Percentiles rank a stretch among this genome's conserved stretches.
Evolutionary conservation across 495 filamentous ascomycete genomes (phyloP).

Genomic region (Corynascus novoguineensis): DNA sequence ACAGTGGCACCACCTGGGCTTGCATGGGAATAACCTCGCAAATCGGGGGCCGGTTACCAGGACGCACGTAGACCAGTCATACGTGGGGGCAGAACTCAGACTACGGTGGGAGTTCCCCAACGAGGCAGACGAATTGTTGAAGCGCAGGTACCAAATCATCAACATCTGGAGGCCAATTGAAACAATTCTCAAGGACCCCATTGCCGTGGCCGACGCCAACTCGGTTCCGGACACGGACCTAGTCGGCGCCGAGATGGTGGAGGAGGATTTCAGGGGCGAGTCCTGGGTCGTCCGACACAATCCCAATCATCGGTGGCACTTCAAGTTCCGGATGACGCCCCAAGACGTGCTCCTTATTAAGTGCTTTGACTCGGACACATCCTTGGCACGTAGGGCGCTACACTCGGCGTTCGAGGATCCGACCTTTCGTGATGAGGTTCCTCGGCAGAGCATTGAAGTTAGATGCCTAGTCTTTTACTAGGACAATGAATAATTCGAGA

Average conservation of each 20-base stretch:
- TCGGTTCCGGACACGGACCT: constrained; percentile 61
- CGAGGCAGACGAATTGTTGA: constrained; percentile 53
- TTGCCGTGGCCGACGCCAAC: constrained; percentile 54
- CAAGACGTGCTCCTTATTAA: constrained; percentile 59
- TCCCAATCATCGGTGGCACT: constrained; percentile 60
- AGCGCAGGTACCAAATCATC: constrained; percentile 63
- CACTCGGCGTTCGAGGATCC: constrained; percentile 58
- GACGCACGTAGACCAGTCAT: constrained; percentile 69
- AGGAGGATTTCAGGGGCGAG: constrained; percentile 62
- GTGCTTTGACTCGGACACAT: constrained; percentile 60
- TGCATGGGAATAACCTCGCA: constrained; percentile 23
- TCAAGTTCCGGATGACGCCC: constrained; percentile 59
- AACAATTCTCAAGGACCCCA: constrained; percentile 53
- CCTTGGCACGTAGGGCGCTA: constrained; percentile 54
- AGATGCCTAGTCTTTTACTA: constrained; percentile 46
- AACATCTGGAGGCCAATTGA: constrained; percentile 69
- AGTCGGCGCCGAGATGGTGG: constrained; percentile 60
- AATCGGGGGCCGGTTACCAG: constrained; percentile 58
- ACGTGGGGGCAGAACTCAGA: constrained; percentile 50
- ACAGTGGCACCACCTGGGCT: constrained; percentile 35
- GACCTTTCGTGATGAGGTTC: constrained; percentile 36
- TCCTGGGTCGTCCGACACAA: constrained; percentile 62
- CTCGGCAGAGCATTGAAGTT: constrained; percentile 59
- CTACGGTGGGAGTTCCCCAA: constrained; percentile 52
- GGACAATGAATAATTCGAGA: no score